phyloP scores from a whole-genome alignment of 306 rosid species.

The Prunus mume region DNA sequence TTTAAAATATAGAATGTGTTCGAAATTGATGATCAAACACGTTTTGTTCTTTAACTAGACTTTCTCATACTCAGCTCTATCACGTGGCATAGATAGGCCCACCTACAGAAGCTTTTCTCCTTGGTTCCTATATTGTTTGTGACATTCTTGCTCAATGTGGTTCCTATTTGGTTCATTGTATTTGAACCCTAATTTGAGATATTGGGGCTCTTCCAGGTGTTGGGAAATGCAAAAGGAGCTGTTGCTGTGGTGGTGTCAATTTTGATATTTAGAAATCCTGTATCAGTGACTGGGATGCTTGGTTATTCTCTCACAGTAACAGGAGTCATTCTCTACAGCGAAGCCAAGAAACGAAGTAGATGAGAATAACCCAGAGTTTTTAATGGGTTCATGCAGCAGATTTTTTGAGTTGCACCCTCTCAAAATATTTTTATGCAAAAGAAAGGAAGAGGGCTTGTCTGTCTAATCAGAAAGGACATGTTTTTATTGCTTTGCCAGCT shows the following conservation, averaged over 20 bases:
- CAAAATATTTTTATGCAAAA: not conserved
- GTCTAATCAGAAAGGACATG: not conserved
- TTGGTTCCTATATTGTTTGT: not conserved
- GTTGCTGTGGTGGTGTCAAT: slow-evolving; percentile 88
- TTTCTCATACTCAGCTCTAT: not conserved
- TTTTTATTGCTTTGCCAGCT: not conserved
- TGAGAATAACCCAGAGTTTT: slow-evolving; percentile 8
- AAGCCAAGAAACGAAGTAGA: slow-evolving; percentile 83
- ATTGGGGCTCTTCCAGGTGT: slow-evolving; percentile 45
- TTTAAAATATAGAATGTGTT: too few species aligned
- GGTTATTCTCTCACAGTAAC: slow-evolving; percentile 74
- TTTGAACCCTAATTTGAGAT: not conserved
- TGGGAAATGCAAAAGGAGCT: slow-evolving; percentile 94
- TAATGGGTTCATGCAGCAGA: not conserved
- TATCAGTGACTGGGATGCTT: slow-evolving; percentile 83
- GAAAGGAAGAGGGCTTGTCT: not conserved
- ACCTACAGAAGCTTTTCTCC: too few species aligned
- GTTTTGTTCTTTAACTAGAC: not conserved
- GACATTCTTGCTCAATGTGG: not conserved
- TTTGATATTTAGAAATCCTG: slow-evolving; percentile 79
- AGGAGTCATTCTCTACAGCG: slow-evolving; percentile 79
- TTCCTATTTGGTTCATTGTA: too few species aligned
- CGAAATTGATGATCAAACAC: not conserved
- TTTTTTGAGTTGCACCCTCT: not conserved
- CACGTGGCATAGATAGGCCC: not conserved